Evolutionary conservation across 176 grass and related monocot species (phyloP), one percentile per base, ranked within the genome.

Genomic region (Hordeum marinum): DNA sequence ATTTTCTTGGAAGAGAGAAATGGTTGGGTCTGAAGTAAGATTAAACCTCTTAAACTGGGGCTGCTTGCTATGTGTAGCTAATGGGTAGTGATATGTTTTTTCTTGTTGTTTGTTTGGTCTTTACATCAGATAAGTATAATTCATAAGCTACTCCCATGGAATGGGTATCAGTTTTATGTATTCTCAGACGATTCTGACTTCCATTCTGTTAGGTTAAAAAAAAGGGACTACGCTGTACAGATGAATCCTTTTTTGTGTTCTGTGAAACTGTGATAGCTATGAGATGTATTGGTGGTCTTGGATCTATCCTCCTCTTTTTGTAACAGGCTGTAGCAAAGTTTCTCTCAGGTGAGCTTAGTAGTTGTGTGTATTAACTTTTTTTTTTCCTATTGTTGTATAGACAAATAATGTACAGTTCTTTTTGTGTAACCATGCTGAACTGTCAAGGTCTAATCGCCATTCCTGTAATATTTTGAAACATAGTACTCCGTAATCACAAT

Each of bases 121-220:
- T 90, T 41, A 39, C 70, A 80, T 20, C 52, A 87, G 80, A 87
- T 55, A 85, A 83, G 62, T 90, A 85, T 77, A 84, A 76, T 83
- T 84, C 46, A 62, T 90, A 90, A 84, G 48, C 68, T 84, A 68
- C 84, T 75, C 41, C 26, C 87, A 80, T 84, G 80, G 42, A 68
- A 80, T 74, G 75, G 75, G 80, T 79, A 83, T 39, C 75, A 59
- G 50, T 80, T 83, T 52, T 84, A 87, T 90, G 89, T 90, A 84
- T 83, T 62, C 45, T 52, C 75, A 68, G 68, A 76, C 71, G 12
- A 73, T 84, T 46, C 75, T 87, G 61, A 87, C 80, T 54, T 80
- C 80, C n/a, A 76, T 27, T 87, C 37, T 87, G 68, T 59, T 90
- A 87, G 80, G 76, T 3, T 37, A 48, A 87, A 55, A 57, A 41